Conservation (phyloP, 495 filamentous ascomycete species). For the Penicillium samsonianum region DNA sequence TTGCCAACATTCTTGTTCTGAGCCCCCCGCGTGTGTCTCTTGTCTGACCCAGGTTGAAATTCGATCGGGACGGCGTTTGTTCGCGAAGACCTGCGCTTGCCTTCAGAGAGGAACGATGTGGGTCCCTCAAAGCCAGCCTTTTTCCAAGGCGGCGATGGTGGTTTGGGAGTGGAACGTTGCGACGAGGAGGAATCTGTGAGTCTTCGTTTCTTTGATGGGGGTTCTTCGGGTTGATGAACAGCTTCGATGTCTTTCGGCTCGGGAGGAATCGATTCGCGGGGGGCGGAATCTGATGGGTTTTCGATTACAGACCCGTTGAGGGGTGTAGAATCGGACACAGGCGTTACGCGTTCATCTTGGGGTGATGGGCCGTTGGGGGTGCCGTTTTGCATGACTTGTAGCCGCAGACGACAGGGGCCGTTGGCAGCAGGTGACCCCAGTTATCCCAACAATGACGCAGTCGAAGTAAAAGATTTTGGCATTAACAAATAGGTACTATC, state of each 20-base stretch:
- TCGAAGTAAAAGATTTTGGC: conserved; percentile 59
- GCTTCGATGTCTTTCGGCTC: conserved; percentile 38
- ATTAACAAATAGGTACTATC: conserved; percentile 62
- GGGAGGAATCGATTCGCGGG: conserved; percentile 32
- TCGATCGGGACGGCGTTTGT: conserved; percentile 75
- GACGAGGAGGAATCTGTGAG: conserved; percentile 53
- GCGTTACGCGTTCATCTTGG: conserved; percentile 49
- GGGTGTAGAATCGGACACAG: conserved; percentile 29
- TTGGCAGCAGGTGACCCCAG: conserved; percentile 57
- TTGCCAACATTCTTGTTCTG: conserved; percentile 34
- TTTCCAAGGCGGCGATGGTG: conserved; percentile 89
- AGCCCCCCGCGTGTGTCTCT: conserved; percentile 56
- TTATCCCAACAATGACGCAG: conserved; percentile 66
- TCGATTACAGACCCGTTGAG: conserved; percentile 32
- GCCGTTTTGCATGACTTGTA: conserved; percentile 62
- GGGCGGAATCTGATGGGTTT: conserved; percentile 27
- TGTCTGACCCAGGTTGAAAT: conserved; percentile 64
- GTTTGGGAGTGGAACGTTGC: conserved; percentile 51
- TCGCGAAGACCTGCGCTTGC: conserved; percentile 81
- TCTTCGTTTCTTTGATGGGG: conserved; percentile 74
- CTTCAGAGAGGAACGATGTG: conserved; percentile 78
- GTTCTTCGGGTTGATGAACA: conserved; percentile 47
- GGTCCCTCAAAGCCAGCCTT: conserved; percentile 83
- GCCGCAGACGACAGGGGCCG: conserved; percentile 51
- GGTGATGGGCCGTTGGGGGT: conserved; percentile 48